Conservation (phyloP, 306 rosid species). For the Cucurbita moschata region DNA sequence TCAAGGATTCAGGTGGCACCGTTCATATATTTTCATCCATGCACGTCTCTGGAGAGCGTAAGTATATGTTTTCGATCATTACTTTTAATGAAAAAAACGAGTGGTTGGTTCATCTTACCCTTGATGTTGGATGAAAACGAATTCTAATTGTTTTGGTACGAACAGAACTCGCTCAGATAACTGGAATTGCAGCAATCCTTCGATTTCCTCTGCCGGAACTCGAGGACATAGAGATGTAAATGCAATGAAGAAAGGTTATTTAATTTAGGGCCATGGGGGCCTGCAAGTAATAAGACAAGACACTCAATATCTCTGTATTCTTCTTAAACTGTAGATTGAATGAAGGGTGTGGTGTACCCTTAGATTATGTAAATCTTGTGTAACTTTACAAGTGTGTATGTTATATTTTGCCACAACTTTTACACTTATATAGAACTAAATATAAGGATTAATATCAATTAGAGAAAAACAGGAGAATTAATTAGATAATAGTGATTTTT, state of each 20-base stretch:
- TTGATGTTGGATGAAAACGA: background rate
- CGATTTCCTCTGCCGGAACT: constrained; percentile 95
- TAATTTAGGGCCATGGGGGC: background rate
- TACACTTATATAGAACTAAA: no score
- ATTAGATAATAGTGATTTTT: no score
- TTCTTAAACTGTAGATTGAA: background rate
- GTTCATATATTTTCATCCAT: constrained; percentile 84
- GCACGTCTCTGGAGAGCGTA: constrained; percentile 98
- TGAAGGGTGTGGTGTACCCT: background rate
- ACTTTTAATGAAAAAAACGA: background rate
- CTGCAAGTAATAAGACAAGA: background rate
- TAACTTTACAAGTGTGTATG: background rate
- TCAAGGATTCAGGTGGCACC: constrained; percentile 69
- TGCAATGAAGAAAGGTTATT: background rate
- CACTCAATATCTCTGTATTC: background rate
- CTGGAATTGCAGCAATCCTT: constrained; percentile 81
- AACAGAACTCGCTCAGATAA: constrained; percentile 66
- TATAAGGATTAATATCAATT: no score
- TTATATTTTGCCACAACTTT: background rate
- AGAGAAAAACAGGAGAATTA: no score
- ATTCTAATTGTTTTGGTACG: background rate
- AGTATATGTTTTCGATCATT: constrained; percentile 17
- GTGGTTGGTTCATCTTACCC: background rate
- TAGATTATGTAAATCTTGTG: background rate
- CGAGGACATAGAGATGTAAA: constrained; percentile 81